phyloP scores from a whole-genome alignment of 192 early-diverging fungal genomes.

The Phycomyces blakesleeanus region DNA sequence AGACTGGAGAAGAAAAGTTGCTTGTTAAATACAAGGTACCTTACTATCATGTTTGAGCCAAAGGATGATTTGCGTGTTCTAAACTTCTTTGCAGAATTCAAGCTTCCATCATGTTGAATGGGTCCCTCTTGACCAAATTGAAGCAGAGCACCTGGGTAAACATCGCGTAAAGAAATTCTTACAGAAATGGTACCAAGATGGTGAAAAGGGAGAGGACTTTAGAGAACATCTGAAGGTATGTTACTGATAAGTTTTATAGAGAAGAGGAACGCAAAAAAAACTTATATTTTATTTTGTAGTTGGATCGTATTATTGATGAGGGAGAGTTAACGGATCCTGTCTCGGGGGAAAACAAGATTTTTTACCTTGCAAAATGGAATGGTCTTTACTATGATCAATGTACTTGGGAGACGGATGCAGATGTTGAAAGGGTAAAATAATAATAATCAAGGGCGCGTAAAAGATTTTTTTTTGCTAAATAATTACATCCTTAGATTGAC shows the following conservation, averaged over 20 bases:
- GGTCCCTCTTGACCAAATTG: constrained; percentile 50
- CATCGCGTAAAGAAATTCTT: constrained; percentile 72
- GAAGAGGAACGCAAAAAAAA: background rate
- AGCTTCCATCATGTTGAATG: constrained; percentile 72
- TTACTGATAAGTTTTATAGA: background rate
- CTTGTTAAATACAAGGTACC: constrained; percentile 79
- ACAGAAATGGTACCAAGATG: constrained; percentile 56
- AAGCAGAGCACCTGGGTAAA: constrained; percentile 59
- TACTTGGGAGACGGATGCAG: constrained; percentile 67
- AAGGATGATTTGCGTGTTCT: background rate
- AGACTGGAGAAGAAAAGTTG: constrained; percentile 55
- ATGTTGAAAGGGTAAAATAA: constrained; percentile 37
- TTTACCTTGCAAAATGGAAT: constrained; percentile 77
- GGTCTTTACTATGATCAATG: constrained; percentile 64
- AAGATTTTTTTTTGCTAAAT: background rate
- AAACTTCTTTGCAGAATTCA: constrained; percentile 36
- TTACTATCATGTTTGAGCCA: background rate
- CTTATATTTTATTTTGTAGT: constrained; percentile 29
- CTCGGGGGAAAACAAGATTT: constrained; percentile 52
- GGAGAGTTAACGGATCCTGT: constrained; percentile 58
- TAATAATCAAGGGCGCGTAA: background rate
- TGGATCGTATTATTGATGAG: constrained; percentile 83
- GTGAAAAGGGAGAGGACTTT: constrained; percentile 58
- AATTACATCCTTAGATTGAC: constrained; percentile 48
- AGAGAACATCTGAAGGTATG: constrained; percentile 60